Evolutionary conservation across 2,329 filamentous ascomycete species (phyloP).

Genomic region (Botrytis porri): DNA sequence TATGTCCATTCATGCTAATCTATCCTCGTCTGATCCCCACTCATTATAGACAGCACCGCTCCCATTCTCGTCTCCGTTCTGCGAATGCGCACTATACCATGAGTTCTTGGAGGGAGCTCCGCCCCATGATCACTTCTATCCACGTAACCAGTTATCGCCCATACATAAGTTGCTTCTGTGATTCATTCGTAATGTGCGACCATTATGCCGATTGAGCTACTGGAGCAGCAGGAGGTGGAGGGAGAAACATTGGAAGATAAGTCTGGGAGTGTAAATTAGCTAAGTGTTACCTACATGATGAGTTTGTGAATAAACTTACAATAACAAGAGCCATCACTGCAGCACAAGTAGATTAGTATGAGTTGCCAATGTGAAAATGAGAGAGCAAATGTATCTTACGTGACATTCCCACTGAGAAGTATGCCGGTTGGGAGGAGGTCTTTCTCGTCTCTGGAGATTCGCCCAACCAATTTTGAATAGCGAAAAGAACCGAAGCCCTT

Average conservation of each 20-base stretch:
- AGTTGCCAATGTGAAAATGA: neutral
- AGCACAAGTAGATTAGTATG: conserved; percentile 9
- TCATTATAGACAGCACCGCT: neutral
- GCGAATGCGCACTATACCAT: neutral
- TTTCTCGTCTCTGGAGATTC: conserved; percentile 67
- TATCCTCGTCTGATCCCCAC: neutral
- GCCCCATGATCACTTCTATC: neutral
- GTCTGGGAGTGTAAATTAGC: conserved; percentile 41
- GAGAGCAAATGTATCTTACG: conserved; percentile 44
- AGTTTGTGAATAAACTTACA: conserved; percentile 39
- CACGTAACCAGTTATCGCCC: neutral
- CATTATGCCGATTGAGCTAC: conserved; percentile 42
- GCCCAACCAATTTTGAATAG: conserved; percentile 73
- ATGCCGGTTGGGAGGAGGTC: conserved; percentile 64
- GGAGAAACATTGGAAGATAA: conserved; percentile 64
- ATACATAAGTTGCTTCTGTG: neutral
- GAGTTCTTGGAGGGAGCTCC: neutral
- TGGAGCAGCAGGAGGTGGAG: conserved; percentile 49
- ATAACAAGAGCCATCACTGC: conserved; percentile 40
- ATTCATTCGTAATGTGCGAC: neutral
- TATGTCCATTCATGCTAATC: neutral
- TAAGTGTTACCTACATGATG: neutral
- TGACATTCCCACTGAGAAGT: conserved; percentile 77
- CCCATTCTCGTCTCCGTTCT: neutral
- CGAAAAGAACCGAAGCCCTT: conserved; percentile 71